Evolutionary conservation across 208 protist genomes (phyloP), one percentile per base, ranked within the genome.

Genomic region (Crithidia expoeki): DNA sequence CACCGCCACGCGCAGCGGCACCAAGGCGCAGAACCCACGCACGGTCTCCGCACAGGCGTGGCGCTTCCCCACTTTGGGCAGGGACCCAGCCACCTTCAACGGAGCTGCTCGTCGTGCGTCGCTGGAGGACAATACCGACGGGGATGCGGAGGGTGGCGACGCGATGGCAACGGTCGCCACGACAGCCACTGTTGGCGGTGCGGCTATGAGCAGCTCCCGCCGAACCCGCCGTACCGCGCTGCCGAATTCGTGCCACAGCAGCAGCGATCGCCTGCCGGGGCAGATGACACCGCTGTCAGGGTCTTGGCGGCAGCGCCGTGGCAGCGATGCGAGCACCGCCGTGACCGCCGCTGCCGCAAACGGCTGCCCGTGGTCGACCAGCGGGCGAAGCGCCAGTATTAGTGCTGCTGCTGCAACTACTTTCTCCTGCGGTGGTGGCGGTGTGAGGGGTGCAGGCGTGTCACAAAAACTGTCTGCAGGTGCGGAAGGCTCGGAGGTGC

Each of bases 11-110:
- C 60, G 60, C 30, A 44, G 60, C 21, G 47, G 21, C 47, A 4
- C 47, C 25, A 55, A 55, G 32, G 14, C 27, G 16, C n/a, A 23
- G n/a, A 66, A n/a, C 11, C 28, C 42, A 9, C 60, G 46, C 10
- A 36, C 55, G 11, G 57, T 76, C n/a, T 68, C 79, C 9, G 75
- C 79, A 16, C 79, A 80, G 57, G 56, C 74, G n/a, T 84, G 79
- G 79, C 69, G 68, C 25, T 84, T 84, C 44, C 79, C 79, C 11
- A 66, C 42, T 0, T 32, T 84, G n/a, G 73, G 79, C 69, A 68
- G 68, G 12, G 52, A 33, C 21, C 50, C 61, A 44, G 25, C 72
- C 6, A n/a, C 17, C 1, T 19, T 30, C 28, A 57, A 32, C 28
- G 9, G 36, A 10, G 44, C 57, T 0, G 28, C 17, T n/a, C 42